Conservation (phyloP, 1,284 basidiomycete species). For the Boletus coffeatus region DNA sequence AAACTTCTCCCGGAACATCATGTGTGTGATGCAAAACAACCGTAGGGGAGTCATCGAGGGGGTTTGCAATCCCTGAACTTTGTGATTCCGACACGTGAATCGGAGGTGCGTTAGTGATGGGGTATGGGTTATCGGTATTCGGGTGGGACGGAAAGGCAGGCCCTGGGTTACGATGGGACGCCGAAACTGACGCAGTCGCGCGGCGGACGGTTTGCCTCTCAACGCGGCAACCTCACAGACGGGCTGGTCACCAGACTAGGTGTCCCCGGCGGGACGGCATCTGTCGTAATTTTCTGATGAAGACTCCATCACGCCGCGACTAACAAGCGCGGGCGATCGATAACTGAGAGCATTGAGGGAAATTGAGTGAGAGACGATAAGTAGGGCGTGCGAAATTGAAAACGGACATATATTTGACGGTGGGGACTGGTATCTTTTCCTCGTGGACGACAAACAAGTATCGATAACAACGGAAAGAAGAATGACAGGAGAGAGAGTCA, state of each 20-base stretch:
- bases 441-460: background rate
- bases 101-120: slow-evolving; percentile 1
- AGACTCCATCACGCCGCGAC: slow-evolving; percentile 15
- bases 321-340: slow-evolving; percentile 5
- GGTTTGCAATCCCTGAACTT: background rate
- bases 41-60: slow-evolving; percentile 2
- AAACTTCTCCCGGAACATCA: slow-evolving; percentile 36
- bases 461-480: background rate
- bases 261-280: slow-evolving; percentile 18
- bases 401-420: slow-evolving; percentile 7
- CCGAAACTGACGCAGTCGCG: background rate
- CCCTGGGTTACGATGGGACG: background rate
- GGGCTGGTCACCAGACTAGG: background rate
- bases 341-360: background rate
- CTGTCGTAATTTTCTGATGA: slow-evolving; percentile 6
- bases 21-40: slow-evolving; percentile 25
- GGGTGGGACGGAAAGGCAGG: background rate
- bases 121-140: slow-evolving; percentile 23
- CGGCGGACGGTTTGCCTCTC: slow-evolving; percentile 6
- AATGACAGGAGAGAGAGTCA: background rate
- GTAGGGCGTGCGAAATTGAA: background rate
- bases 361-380: background rate
- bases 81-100: slow-evolving; percentile 1
- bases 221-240: too few relatives aligned
- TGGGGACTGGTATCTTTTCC: background rate